A percentile compares a stretch with the other conserved stretches of the same genome.
phyloP scores from a whole-genome alignment of 108 stramenopile genomes.

The Nannochloropsis oceanica region DNA sequence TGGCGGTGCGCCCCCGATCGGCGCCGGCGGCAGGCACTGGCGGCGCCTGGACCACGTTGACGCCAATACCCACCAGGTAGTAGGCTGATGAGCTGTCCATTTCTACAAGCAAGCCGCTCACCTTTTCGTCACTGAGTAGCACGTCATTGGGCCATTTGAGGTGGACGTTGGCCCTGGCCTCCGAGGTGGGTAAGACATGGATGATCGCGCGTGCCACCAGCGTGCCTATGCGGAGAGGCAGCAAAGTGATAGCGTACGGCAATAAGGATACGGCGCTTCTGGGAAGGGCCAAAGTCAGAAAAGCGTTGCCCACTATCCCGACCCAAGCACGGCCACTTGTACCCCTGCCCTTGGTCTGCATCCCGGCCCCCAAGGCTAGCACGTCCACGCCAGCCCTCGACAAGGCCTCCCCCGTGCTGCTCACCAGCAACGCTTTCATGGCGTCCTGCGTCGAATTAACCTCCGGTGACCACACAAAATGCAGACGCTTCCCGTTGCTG shows the following conservation, averaged over 20 bases:
- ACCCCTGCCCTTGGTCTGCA: slow-evolving; percentile 9
- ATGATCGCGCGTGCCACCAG: slow-evolving; percentile 42
- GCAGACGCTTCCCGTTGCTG: background rate
- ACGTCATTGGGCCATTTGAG: slow-evolving; percentile 94
- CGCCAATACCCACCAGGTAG: slow-evolving; percentile 76
- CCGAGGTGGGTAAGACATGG: slow-evolving; percentile 5
- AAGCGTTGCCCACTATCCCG: slow-evolving; percentile 12
- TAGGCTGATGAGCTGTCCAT: slow-evolving; percentile 42
- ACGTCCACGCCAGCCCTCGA: background rate
- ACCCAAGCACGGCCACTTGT: slow-evolving; percentile 22
- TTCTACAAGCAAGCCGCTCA: slow-evolving; percentile 56
- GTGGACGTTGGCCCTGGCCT: slow-evolving; percentile 37
- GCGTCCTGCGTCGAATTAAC: background rate
- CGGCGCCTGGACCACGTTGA: slow-evolving; percentile 71
- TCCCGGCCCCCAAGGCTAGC: slow-evolving; percentile 3
- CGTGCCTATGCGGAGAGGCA: slow-evolving; percentile 48
- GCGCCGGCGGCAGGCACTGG: slow-evolving; percentile 42
- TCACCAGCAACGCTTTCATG: background rate
- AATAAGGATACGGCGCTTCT: slow-evolving; percentile 23
- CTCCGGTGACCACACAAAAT: background rate
- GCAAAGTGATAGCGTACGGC: slow-evolving; percentile 25
- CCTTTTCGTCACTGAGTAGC: slow-evolving; percentile 45
- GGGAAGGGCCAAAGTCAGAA: slow-evolving; percentile 22
- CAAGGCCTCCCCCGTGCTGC: background rate
- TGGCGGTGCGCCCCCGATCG: slow-evolving; percentile 48